These are phyloP conservation scores for Neonectria ditissima DNA, from an alignment of 2,329 filamentous ascomycete genomes.

Conservation along the genomic window DNA sequence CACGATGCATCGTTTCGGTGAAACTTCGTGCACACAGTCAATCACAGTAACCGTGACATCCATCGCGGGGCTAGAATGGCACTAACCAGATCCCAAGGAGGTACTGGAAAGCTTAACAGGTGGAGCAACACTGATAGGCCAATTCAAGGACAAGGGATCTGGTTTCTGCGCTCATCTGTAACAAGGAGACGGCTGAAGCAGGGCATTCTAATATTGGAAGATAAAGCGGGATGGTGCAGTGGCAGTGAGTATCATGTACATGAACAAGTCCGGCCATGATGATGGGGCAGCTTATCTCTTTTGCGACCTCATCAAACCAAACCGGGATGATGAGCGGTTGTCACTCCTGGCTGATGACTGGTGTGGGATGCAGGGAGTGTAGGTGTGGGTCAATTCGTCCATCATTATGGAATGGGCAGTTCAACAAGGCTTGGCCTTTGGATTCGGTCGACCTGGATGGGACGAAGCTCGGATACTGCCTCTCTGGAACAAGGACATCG, in stretches of 20 bases:
- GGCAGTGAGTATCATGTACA: neutral
- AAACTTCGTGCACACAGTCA: constrained; percentile 5
- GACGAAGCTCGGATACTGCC: neutral
- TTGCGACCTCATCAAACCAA: constrained; percentile 16
- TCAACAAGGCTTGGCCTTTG: neutral
- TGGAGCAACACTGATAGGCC: constrained; percentile 25
- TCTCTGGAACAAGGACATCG: neutral
- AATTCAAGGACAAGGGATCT: constrained; percentile 4
- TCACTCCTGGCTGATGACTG: neutral
- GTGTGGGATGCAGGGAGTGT: neutral
- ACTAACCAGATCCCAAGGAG: constrained; percentile 33
- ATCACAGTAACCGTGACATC: neutral
- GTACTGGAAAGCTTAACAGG: constrained; percentile 42
- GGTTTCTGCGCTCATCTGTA: neutral
- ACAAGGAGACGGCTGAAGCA: too few relatives aligned
- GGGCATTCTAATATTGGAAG: neutral
- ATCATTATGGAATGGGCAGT: neutral
- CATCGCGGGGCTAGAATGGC: constrained; percentile 24
- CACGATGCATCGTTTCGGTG: constrained; percentile 10
- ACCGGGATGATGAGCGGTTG: neutral
- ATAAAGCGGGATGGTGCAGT: neutral
- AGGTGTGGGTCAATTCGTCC: constrained; percentile 1
- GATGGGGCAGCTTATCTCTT: constrained; percentile 5
- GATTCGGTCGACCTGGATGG: too few relatives aligned
- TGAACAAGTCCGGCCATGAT: neutral